Conservation (phyloP, 495 filamentous ascomycete species). For the Trichoderma gamsii region DNA sequence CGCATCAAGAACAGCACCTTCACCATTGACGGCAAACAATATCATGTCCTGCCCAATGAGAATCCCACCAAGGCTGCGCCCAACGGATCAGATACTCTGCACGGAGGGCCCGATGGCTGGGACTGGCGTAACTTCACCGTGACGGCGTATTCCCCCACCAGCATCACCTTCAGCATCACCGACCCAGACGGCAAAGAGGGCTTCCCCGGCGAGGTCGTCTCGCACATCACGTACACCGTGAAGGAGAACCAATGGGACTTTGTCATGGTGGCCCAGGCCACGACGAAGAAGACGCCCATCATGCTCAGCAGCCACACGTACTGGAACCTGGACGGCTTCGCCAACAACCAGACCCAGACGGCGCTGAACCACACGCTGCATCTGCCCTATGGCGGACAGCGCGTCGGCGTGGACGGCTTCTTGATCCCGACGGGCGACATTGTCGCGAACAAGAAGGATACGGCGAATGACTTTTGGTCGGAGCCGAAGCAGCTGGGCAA, state of each 20-base stretch:
- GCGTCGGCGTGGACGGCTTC: slow-evolving; percentile 67
- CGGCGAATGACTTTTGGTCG: slow-evolving; percentile 68
- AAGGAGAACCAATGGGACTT: slow-evolving; percentile 46
- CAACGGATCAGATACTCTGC: slow-evolving; percentile 61
- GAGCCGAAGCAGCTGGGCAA: slow-evolving; percentile 68
- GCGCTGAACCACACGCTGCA: slow-evolving; percentile 68
- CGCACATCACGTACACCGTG: slow-evolving; percentile 66
- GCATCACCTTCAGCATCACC: slow-evolving; percentile 73
- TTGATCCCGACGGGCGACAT: slow-evolving; percentile 75
- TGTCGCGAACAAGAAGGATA: slow-evolving; percentile 50
- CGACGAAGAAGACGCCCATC: slow-evolving; percentile 57
- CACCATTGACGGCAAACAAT: slow-evolving; percentile 57
- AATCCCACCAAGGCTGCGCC: slow-evolving; percentile 45
- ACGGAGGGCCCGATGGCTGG: slow-evolving; percentile 78
- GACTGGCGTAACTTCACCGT: slow-evolving; percentile 78
- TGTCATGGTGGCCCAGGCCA: slow-evolving; percentile 48
- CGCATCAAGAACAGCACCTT: slow-evolving; percentile 83
- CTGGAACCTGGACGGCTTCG: slow-evolving; percentile 84
- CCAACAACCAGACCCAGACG: slow-evolving; percentile 51
- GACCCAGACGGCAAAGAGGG: slow-evolving; percentile 65
- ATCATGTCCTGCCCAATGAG: slow-evolving; percentile 66
- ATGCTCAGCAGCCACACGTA: slow-evolving; percentile 66
- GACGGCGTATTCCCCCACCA: slow-evolving; percentile 54
- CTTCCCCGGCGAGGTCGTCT: slow-evolving; percentile 76
- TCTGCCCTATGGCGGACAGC: slow-evolving; percentile 63